Base-by-base conservation (phyloP, 768 basidiomycete genomes). In the Boletus pseudo-olivaceus region DNA sequence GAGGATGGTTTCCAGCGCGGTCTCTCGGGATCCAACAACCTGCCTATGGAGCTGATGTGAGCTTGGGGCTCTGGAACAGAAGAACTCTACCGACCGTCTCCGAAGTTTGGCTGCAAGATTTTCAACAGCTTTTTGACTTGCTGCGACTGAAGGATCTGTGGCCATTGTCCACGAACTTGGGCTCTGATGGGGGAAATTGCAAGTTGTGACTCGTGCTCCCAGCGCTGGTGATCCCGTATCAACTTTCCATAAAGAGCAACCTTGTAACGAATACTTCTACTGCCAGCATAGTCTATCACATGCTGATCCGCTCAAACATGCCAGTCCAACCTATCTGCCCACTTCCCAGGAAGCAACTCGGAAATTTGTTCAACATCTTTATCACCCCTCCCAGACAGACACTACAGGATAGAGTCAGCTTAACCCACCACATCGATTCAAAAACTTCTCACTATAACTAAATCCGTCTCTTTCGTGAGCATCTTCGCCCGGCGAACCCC, bases 281-380 rank as follows among this genome's bases (percentile, higher is more conserved):
- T 33, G 15, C 8, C 9, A n/a, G 15, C 2, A 1, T n/a, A n/a
- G n/a, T 11, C 17, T 33, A 20, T 23, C 5, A 26, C 19, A 29
- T 27, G 11, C 17, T 30, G 1, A 42, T 30, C 39, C 35, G 5
- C 48, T 72, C 57, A 78, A 41, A 95, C 76, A 62, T 95, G 92
- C 96, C 96, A 98, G 77, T 95, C 90, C 34, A 98, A 80, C 61
- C 74, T 85, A 64, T 97, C 88, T 11, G 90, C 93, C 96, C 95
- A 98, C 72, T 96, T 90, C 52, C 81, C 81, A 11, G 96, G 96
- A 51, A 99, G 77, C 38, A 98, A 76, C 63, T 95, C 76, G n/a
- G 89, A 93, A 53, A 99, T 94, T 66, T 98, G 90, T 61, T 96
- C 90, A 4, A 99, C 97, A 66, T 99, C 96, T 73, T 98, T 98